Base-by-base conservation (phyloP, 495 filamentous ascomycete species). In the Penicillium simplicissimum region DNA sequence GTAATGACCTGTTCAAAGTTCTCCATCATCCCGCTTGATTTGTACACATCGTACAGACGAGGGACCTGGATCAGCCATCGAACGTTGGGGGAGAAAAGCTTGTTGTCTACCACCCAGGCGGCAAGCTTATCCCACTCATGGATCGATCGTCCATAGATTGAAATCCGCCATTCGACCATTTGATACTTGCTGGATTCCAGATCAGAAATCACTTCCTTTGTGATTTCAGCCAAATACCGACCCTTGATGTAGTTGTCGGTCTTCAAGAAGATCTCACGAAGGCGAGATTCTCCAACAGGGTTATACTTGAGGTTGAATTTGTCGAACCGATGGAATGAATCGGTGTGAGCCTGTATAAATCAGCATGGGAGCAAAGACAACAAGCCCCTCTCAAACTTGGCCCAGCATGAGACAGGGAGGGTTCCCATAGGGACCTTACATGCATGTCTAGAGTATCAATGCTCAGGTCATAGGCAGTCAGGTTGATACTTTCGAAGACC, bases 281-380 rank as follows among this genome's bases (percentile, higher is more conserved):
- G 79, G 37, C 95, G 87, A 21, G 96, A 98, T 74, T 98, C 95
- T 33, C 95, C 95, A 40, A 98, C 89, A 3, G 95, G 95, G 68
- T 98, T 98, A 70, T 98, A 98, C 71, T 98, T 98, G 25, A 98
- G 81, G 69, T 98, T 98, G 82, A 98, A 98, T 74, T 98, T 98
- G 78, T 98, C 95, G 71, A 98, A 98, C 0, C 95, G 91, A 73
- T 98, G 95, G 77, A 98, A 98, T 4, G 93, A 95, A 75, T 98
- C 95, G 3, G 91, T 97, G 68, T 98, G 95, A 35, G 95, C 94
- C 90, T 94, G 66, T 31, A 45, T 43, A 7, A 37, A 43, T 21
- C 4, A 31, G 45, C 15, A 49, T 11, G 21, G 14, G 4, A 49
- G 31, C 13, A 31, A 8, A 49, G 4, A 6, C 5, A 8, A n/a